These are phyloP conservation scores for Eutrema salsugineum DNA, from an alignment of 441 rosid genomes.

Conservation along the genomic window DNA sequence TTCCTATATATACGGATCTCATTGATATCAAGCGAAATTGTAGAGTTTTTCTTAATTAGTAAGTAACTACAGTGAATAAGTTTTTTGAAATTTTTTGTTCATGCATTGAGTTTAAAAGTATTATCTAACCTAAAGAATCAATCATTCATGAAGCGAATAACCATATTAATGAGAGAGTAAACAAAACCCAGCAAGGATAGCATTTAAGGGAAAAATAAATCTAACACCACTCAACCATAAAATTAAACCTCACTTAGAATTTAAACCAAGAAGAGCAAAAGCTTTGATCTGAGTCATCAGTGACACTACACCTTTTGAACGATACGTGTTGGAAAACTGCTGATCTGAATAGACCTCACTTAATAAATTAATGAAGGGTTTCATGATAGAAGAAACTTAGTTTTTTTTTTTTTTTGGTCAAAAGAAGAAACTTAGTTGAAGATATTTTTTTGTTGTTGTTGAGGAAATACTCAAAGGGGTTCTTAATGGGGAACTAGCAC, in stretches of 20 bases:
- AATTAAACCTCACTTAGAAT: not conserved
- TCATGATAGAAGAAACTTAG: not conserved
- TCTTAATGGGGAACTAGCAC: not conserved
- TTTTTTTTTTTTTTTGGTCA: not conserved
- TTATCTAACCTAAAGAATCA: not conserved
- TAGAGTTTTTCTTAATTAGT: not conserved
- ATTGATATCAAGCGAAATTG: not conserved
- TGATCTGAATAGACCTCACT: not conserved
- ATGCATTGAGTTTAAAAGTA: not conserved
- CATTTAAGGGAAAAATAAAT: not conserved
- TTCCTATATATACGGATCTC: not conserved
- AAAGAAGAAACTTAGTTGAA: not conserved
- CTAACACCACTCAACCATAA: not conserved
- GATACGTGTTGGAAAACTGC: not conserved
- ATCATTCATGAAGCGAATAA: not conserved
- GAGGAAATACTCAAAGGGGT: not conserved
- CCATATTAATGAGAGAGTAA: not conserved
- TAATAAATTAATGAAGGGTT: not conserved
- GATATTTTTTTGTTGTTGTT: not conserved
- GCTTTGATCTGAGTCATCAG: not conserved
- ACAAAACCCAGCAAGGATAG: not conserved
- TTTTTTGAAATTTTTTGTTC: not conserved
- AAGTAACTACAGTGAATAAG: not conserved
- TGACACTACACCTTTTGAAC: not conserved
- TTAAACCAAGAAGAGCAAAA: not conserved